Evolutionary conservation across 164 flowering plant species (phyloP), one percentile per base, ranked within the genome.

Genomic region (Liquidambar formosana): DNA sequence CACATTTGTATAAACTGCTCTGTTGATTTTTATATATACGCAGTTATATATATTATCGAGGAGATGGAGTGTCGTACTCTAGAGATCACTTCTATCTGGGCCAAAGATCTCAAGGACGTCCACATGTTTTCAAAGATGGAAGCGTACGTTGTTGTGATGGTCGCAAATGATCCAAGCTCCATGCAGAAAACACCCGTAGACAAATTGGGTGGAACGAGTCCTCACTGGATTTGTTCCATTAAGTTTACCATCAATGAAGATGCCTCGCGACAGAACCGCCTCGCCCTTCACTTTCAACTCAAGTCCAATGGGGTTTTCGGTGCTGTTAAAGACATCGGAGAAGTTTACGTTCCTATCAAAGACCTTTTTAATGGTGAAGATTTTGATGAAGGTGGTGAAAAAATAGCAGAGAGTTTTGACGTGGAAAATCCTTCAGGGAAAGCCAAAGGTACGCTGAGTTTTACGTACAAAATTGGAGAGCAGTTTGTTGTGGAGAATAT

Each of bases 291-390:
- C 11, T 52, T 84, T 25, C 52, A 61, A 28, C 62, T 84, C 68
- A 65, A 3, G 41, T 73, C 85, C 19, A 61, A 77, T 3, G 69
- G 82, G 16, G 11, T 16, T 8, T 56, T 83, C 18, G 78, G 78
- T n/a, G n/a, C n/a, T 16, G 88, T 80, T 44, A 72, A 45, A 26
- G 78, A 62, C 9, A 48, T 84, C 57, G 88, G 85, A 0, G 69
- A 58, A 19, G 88, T 79, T 11, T 18, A 4, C 19, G 73, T 84
- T 11, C 81, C 82, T 8, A 14, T 84, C 18, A 64, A 65, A 58
- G 77, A 82, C 18, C 73, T 84, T 5, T 52, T 81, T 21, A 23
- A 28, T 61, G n/a, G 26, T 8, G 52, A 48, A n/a, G n/a, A n/a
- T n/a, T n/a, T n/a, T n/a, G n/a, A n/a, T n/a, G n/a, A n/a, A n/a